Conservation (phyloP, 148 eudicot species). For the Dianthus caryophyllus region DNA sequence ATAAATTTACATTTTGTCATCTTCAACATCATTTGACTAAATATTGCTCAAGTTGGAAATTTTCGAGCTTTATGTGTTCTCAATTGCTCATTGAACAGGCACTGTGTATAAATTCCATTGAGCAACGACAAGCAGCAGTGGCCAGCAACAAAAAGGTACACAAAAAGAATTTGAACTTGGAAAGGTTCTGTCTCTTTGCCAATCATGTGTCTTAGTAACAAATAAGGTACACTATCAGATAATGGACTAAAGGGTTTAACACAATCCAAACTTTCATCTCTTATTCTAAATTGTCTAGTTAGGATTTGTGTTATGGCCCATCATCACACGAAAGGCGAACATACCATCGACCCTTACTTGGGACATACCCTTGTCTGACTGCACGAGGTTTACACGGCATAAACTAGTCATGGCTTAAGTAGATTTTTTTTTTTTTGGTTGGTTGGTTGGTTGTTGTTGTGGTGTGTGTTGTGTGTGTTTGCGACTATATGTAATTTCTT, state of each 20-base stretch:
- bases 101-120: constrained; percentile 70
- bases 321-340: not conserved
- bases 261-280: not conserved
- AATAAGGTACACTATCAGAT: too few species aligned
- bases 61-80: constrained; percentile 8
- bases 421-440: too few species aligned
- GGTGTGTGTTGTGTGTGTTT: too few species aligned
- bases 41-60: not conserved
- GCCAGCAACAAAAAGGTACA: constrained; percentile 85
- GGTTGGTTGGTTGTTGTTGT: too few species aligned
- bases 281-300: not conserved
- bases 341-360: not conserved
- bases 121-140: constrained; percentile 72
- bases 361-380: not conserved
- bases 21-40: constrained; percentile 9
- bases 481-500: not conserved
- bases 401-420: not conserved
- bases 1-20: constrained; percentile 3
- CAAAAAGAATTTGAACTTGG: not conserved
- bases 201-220: not conserved
- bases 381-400: not conserved
- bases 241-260: constrained; percentile 7
- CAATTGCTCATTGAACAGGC: constrained; percentile 55
- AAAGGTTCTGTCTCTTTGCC: constrained; percentile 4
- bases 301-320: not conserved